Evolutionary conservation across 345 rosid genomes (phyloP).

Genomic region (Cochlearia excelsa): DNA sequence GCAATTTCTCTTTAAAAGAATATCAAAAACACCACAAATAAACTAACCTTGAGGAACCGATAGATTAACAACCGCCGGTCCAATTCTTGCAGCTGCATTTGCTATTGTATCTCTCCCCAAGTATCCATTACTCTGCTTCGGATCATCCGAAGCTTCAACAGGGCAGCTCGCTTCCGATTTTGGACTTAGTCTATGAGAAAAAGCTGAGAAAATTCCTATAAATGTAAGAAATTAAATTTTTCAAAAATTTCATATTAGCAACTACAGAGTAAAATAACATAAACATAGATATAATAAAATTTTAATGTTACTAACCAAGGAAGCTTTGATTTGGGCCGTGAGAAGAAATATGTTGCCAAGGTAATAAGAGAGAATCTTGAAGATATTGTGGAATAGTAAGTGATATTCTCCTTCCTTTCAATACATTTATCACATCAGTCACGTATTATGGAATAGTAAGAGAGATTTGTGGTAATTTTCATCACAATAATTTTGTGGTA

Average conservation of each 20-base stretch:
- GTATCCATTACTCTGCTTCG: constrained; percentile 47
- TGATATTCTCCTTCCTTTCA: constrained; percentile 41
- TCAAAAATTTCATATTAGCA: neutral
- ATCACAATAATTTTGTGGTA: no score
- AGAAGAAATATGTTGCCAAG: constrained; percentile 29
- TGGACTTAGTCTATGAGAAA: constrained; percentile 47
- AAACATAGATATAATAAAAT: neutral
- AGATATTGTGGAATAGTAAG: constrained; percentile 41
- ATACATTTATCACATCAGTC: constrained; percentile 4
- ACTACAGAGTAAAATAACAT: neutral
- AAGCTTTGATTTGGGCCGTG: constrained; percentile 27
- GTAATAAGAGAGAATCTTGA: constrained; percentile 32
- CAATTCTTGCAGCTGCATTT: constrained; percentile 80
- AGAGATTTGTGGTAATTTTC: no score
- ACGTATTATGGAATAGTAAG: no score
- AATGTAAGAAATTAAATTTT: neutral
- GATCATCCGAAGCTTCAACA: constrained; percentile 38
- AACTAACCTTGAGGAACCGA: constrained; percentile 66
- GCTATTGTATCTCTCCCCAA: constrained; percentile 75
- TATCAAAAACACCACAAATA: neutral
- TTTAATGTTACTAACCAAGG: constrained; percentile 41
- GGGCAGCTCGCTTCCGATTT: constrained; percentile 36
- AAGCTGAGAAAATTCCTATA: constrained; percentile 43
- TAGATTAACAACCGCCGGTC: constrained; percentile 82
- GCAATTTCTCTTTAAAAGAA: neutral